Conservation (phyloP, 768 basidiomycete species). For the Termitomyces sp. region DNA sequence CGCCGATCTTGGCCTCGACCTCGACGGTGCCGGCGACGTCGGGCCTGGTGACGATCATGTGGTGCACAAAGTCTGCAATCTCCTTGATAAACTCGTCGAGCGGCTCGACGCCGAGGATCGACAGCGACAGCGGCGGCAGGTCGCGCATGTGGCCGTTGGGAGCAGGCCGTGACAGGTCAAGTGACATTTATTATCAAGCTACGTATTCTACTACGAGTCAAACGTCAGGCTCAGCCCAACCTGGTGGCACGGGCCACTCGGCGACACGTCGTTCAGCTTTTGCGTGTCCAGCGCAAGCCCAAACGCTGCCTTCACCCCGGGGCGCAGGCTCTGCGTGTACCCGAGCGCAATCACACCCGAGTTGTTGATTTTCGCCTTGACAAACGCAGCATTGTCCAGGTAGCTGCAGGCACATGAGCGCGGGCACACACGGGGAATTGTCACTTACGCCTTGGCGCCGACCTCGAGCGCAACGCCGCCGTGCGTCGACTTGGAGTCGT, state of each 20-base stretch:
- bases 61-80: constrained; percentile 84
- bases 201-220: constrained; percentile 69
- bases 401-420: too few species aligned
- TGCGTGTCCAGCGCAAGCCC: constrained; percentile 95
- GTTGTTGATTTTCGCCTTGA: constrained; percentile 99
- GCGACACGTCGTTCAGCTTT: constrained; percentile 71
- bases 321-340: constrained; percentile 91
- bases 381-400: constrained; percentile 84
- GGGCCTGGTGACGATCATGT: constrained; percentile 55
- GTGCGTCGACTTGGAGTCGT: constrained; percentile 88
- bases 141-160: constrained; percentile 23
- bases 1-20: constrained; percentile 88
- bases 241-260: constrained; percentile 74
- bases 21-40: constrained; percentile 60
- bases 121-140: constrained; percentile 57
- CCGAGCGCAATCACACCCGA: constrained; percentile 84
- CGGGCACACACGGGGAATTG: background rate
- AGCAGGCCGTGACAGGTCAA: too few species aligned
- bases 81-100: constrained; percentile 91
- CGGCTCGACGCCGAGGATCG: constrained; percentile 86
- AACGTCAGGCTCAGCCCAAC: constrained; percentile 74
- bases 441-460: constrained; percentile 85
- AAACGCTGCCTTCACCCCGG: constrained; percentile 88
- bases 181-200: too few species aligned
- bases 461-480: constrained; percentile 89